Conservation (phyloP, 768 basidiomycete genomes). For the Butyriboletus loyo region DNA sequence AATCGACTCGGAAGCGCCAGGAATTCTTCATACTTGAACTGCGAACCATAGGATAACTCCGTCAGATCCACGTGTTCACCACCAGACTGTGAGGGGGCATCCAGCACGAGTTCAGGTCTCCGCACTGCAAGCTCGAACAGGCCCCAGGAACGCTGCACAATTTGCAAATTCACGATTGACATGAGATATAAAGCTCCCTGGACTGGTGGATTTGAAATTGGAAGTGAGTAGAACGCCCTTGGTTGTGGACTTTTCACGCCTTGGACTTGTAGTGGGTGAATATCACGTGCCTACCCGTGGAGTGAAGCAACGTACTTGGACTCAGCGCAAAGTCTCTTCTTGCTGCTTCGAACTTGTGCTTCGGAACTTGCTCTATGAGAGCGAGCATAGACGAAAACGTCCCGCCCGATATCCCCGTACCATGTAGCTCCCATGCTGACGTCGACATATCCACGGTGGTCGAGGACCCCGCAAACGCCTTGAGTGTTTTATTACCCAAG, state of each 20-base stretch:
- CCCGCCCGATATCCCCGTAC: constrained; percentile 35
- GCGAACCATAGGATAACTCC: constrained; percentile 53
- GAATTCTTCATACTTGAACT: constrained; percentile 79
- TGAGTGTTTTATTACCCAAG: constrained; percentile 68
- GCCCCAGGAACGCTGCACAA: constrained; percentile 59
- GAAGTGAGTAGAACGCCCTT: constrained; percentile 37
- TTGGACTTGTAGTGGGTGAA: constrained; percentile 25
- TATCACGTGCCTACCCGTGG: neutral
- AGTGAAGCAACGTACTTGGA: constrained; percentile 34
- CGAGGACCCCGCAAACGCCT: constrained; percentile 37
- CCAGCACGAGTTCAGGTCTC: constrained; percentile 16
- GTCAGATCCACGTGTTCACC: constrained; percentile 14
- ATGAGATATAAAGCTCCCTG: constrained; percentile 45
- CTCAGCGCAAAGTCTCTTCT: constrained; percentile 40
- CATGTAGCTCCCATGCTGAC: constrained; percentile 42
- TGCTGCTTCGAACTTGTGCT: constrained; percentile 28
- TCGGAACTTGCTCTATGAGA: constrained; percentile 32
- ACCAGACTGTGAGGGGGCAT: constrained; percentile 12
- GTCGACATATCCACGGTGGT: constrained; percentile 52
- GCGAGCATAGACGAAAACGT: constrained; percentile 37
- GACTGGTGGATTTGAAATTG: constrained; percentile 29
- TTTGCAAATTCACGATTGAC: constrained; percentile 41
- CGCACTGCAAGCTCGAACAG: constrained; percentile 37
- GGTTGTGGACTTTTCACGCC: constrained; percentile 28
- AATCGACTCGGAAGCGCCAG: constrained; percentile 39